Conservation (phyloP, 345 rosid genomes). For the Populus ilicifolia region DNA sequence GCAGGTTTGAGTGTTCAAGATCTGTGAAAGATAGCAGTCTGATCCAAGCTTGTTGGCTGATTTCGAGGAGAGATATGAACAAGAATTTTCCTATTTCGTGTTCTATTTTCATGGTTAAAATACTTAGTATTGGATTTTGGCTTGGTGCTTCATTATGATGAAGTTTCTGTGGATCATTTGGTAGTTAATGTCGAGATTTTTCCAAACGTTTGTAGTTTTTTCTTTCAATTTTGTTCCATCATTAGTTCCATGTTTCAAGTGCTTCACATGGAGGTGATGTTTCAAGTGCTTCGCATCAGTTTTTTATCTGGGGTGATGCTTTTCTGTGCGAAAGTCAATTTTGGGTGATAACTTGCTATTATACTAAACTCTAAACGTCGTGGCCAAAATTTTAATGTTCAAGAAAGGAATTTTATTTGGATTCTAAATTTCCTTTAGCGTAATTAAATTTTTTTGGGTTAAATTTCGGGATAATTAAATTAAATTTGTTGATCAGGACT, state of each 20-base stretch:
- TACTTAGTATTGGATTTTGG: conserved; percentile 1
- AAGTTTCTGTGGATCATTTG: neutral
- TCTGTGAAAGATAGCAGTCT: conserved; percentile 30
- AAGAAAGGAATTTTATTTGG: too few species aligned
- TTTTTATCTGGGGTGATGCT: neutral
- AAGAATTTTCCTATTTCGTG: neutral
- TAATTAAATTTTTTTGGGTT: too few species aligned
- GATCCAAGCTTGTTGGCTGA: neutral
- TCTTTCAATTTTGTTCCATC: neutral
- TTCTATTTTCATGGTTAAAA: neutral
- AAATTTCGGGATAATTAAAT: too few species aligned
- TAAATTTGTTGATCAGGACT: too few species aligned
- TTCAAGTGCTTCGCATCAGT: neutral
- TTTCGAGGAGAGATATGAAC: neutral
- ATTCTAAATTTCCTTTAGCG: too few species aligned
- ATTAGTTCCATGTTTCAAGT: neutral
- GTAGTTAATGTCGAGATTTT: neutral
- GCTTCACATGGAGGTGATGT: too few species aligned
- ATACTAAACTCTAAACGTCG: too few species aligned
- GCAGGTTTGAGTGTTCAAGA: conserved; percentile 87
- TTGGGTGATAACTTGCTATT: neutral
- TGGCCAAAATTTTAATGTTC: too few species aligned
- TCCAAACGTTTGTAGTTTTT: neutral
- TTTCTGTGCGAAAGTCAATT: neutral
- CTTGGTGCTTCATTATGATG: neutral